Evolutionary conservation across 2,329 filamentous ascomycete genomes (phyloP).

Genomic region (Ascosphaera aggregata): DNA sequence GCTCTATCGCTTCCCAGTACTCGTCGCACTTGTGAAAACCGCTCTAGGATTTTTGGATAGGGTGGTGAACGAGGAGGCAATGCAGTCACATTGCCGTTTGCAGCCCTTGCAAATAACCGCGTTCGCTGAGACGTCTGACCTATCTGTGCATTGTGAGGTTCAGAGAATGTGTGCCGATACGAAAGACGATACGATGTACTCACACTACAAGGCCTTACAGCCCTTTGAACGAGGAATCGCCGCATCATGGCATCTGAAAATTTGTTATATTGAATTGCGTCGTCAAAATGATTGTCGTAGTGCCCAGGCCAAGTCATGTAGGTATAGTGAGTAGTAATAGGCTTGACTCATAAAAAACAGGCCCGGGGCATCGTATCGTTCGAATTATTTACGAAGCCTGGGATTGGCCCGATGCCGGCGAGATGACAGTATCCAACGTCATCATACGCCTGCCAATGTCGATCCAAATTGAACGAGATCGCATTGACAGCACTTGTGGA

Average conservation of each 20-base stretch:
- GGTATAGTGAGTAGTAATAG: background rate
- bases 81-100: background rate
- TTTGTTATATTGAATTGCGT: background rate
- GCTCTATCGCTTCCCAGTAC: constrained; percentile 40
- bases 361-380: background rate
- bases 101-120: background rate
- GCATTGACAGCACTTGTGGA: too few relatives aligned
- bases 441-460: too few relatives aligned
- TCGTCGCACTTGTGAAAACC: constrained; percentile 49
- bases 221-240: background rate
- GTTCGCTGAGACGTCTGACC: background rate
- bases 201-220: background rate
- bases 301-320: background rate
- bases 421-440: too few relatives aligned
- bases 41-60: constrained; percentile 59
- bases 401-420: background rate
- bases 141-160: background rate
- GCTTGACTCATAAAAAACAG: background rate
- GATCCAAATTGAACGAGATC: too few relatives aligned
- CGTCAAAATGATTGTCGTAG: background rate
- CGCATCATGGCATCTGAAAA: background rate
- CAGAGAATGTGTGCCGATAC: background rate
- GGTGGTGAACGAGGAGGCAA: constrained; percentile 37
- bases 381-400: background rate
- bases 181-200: too few relatives aligned